phyloP scores from a whole-genome alignment of 2,329 filamentous ascomycete species.

The Penicillium polonicum region DNA sequence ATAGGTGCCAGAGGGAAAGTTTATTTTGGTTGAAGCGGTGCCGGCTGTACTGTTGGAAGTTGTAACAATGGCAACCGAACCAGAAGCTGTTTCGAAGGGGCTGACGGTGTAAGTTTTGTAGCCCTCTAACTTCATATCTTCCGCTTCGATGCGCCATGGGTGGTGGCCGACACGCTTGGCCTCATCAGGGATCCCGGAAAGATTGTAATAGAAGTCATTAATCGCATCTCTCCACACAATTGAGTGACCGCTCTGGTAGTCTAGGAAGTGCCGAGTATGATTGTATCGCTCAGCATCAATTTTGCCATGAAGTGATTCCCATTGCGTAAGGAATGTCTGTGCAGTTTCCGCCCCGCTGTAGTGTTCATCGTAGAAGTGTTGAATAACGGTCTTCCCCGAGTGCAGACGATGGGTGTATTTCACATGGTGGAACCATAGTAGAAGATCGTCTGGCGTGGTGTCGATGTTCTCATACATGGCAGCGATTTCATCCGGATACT shows the following conservation, averaged over 20 bases:
- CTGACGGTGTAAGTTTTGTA: conserved; percentile 56
- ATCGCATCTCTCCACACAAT: conserved; percentile 70
- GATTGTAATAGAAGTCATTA: conserved; percentile 62
- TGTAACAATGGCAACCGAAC: conserved; percentile 57
- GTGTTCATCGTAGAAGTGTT: conserved; percentile 65
- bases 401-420: conserved; percentile 63
- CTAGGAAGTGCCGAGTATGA: conserved; percentile 58
- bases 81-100: conserved; percentile 62
- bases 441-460: conserved; percentile 65
- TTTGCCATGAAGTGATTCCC: conserved; percentile 55
- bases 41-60: conserved; percentile 52
- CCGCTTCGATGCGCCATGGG: conserved; percentile 67
- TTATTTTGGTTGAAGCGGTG: conserved; percentile 49
- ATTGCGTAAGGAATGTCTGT: conserved; percentile 55
- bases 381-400: conserved; percentile 65
- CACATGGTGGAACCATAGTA: conserved; percentile 75
- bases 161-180: conserved; percentile 58
- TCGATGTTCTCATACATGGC: conserved; percentile 58
- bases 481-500: conserved; percentile 64
- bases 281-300: conserved; percentile 62
- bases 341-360: conserved; percentile 60
- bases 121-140: conserved; percentile 60
- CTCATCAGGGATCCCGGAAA: conserved; percentile 61
- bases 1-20: conserved; percentile 56
- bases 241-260: conserved; percentile 67